Evolutionary conservation across 352 stramenopile genomes (phyloP), one percentile per base, ranked within the genome.

Genomic region (Pythium chondricola): DNA sequence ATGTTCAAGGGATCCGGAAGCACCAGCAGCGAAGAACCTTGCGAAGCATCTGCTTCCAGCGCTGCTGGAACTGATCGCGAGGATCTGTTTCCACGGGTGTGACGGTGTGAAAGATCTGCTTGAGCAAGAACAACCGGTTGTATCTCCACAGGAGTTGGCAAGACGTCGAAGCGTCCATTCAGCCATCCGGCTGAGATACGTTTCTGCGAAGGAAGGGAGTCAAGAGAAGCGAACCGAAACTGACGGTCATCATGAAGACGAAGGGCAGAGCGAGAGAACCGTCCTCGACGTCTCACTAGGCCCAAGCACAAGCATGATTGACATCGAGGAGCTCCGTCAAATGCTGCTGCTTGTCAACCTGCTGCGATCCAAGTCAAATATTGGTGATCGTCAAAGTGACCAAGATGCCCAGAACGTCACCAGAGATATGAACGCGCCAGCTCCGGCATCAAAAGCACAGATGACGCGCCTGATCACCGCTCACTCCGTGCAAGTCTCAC

Each of bases 181-280:
- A 14, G 74, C 78, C 10, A n/a, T 89, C 38, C 71, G 78, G 3
- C 54, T 87, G 42, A 68, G 71, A 10, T 65, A 63, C 24, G 36
- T 46, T 43, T 38, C 30, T 16, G 17, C 42, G 6, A 43, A 35
- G 17, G 38, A 27, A 44, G 7, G 21, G n/a, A 20, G n/a, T 6
- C 22, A 30, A 27, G 9, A 30, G 13, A 33, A 33, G 29, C 13
- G 7, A 33, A 22, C 16, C 3, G n/a, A 35, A 14, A 51, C 2
- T 21, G 49, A 38, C n/a, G 10, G 17, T 4, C 24, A n/a, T 17
- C 16, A 22, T 6, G 22, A n/a, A 38, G 13, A 10, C 16, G 18
- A 35, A 17, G 6, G 20, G 13, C 11, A 30, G 7, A 41, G 25
- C 16, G 40, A 9, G 20, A 20, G 11, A 37, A 39, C 25, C 10